phyloP scores from a whole-genome alignment of 768 basidiomycete species.

The Phaeolepiota aurea region DNA sequence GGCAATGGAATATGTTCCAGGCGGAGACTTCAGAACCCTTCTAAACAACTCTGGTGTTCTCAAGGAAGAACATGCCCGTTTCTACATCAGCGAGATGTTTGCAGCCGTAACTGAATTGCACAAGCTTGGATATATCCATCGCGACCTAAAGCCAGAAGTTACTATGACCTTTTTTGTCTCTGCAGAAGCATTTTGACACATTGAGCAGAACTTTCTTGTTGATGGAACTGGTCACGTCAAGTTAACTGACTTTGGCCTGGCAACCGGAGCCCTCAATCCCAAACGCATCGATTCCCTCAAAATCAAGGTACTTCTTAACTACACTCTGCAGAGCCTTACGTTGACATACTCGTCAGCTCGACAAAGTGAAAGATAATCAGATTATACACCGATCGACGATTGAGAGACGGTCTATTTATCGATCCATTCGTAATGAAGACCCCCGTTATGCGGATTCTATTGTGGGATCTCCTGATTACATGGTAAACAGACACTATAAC shows the following conservation, averaged over 20 bases:
- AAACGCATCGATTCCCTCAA: constrained; percentile 91
- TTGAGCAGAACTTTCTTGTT: constrained; percentile 84
- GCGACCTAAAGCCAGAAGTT: constrained; percentile 96
- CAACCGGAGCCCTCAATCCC: constrained; percentile 93
- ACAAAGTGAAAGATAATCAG: constrained; percentile 92
- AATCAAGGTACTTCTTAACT: constrained; percentile 55
- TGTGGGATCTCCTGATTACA: constrained; percentile 97
- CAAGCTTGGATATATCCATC: constrained; percentile 96
- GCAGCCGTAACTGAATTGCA: constrained; percentile 89
- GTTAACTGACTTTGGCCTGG: constrained; percentile 94
- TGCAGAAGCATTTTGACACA: background rate
- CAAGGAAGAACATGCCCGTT: constrained; percentile 94
- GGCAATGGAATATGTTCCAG: constrained; percentile 99
- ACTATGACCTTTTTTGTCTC: constrained; percentile 10
- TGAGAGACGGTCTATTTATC: constrained; percentile 91
- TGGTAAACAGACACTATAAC: constrained; percentile 53
- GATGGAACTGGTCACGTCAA: constrained; percentile 96
- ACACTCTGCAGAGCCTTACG: background rate
- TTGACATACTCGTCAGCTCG: constrained; percentile 47
- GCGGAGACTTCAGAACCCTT: constrained; percentile 95
- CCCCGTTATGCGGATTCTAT: constrained; percentile 95
- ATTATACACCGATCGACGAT: constrained; percentile 86
- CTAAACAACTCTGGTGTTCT: constrained; percentile 97
- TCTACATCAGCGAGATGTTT: constrained; percentile 99
- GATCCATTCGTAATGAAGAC: constrained; percentile 83